Base-by-base conservation (phyloP, 805 yeast genomes). In the Metschnikowia reukaufii region DNA sequence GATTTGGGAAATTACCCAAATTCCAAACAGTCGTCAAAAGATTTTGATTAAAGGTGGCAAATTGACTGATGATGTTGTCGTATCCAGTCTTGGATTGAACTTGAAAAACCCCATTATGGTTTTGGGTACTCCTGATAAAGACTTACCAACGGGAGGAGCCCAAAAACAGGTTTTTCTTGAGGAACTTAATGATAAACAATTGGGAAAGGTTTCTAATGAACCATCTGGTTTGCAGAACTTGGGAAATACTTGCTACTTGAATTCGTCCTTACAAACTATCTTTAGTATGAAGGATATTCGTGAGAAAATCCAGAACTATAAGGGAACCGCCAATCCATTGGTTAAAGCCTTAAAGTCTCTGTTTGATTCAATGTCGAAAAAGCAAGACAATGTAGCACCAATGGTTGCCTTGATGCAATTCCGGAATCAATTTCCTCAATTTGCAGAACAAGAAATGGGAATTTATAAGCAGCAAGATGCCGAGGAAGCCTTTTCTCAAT, bases 401-500 rank as follows among this genome's bases (percentile, higher is more conserved):
- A 65, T 81, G 36, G 72, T 81, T 35, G 79, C 92, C 49, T 70
- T 94, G 51, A 73, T 81, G 31, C 70, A 80, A 25, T 72, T 88
- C 55, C 82, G 97, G 63, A 70, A 74, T 39, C 69, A 73, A 15
- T 86, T 81, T 62, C 97, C 98, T 1, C 98, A 94, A 67, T 94
- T 94, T 67, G 87, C 86, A 36, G 97, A 92, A 63, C 79, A 82
- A 50, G 85, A 81, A 50, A 69, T 72, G 23, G 97, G 97, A 1
- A 69, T 77, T 47, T 86, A 78, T 62, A 90, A 88, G 66, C 99
- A 94, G 70, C 99, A 94, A 69, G 99, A 94, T 72, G 99, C 99
- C 0, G 99, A 94, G 70, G 99, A 94, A 65, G 86, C 92, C 15
- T 90, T 82, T 68, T 84, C 97, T 6, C 92, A 86, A 64, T 76